Evolutionary conservation across 2,329 filamentous ascomycete species (phyloP), one percentile per base, ranked within the genome.

Genomic region (Zasmidium angulare): DNA sequence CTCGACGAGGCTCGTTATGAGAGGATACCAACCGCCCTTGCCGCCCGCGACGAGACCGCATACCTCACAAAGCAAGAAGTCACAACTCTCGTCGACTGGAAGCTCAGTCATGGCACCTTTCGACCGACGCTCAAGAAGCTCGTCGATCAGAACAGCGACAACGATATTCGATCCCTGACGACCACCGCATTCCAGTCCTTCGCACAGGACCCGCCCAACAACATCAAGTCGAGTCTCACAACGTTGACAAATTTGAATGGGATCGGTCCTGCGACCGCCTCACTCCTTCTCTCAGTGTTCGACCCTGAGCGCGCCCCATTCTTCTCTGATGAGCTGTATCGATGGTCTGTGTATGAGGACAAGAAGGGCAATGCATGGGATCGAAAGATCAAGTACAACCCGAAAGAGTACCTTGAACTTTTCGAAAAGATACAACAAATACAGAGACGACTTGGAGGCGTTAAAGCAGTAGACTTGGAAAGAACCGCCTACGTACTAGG

Each of bases 271-370:
- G 90, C 90, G 7, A 93, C 90, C 0, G 90, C 89, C 0, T 90
- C 89, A 1, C 82, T 95, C 29, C 76, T 93, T 1, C 80, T 95
- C 2, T 83, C 87, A 3, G 84, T 89, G 3, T 82, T 86, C 63
- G 81, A 86, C 60, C 82, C 87, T 0, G 73, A 78, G 0, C 74
- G 76, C 12, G 79, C 87, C 51, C 82, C 89, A 1, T 93, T 93
- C 79, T 93, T 93, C 75, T 89, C 87, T 1, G 91, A 96, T 69
- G 90, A 95, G 74, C 81, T 87, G 2, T 93, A 87, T 70, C 82
- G 86, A 64, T 93, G 89, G 89, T 75, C 89, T 4, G 84, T 84
- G 68, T 84, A 82, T 69, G 72, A 75, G 46, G 69, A 71, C 10
- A 74, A 69, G 0, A 74, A 77, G 22, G 68, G 63, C 1, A 65